phyloP scores from a whole-genome alignment of 768 basidiomycete genomes.

The Rhodotorula babjevae region DNA sequence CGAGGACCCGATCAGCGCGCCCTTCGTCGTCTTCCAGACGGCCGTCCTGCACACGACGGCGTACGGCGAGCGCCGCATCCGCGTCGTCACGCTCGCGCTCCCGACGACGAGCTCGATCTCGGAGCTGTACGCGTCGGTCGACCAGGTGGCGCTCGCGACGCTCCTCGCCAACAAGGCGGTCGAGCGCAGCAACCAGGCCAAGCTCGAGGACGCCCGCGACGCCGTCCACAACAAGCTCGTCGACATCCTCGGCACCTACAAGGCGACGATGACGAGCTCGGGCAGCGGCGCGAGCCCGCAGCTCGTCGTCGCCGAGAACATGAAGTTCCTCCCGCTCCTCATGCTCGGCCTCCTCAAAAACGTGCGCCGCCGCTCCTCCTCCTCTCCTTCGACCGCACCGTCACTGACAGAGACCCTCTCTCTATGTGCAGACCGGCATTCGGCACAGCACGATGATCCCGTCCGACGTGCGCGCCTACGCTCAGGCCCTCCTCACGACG shows the following conservation, averaged over 20 bases:
- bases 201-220: slow-evolving; percentile 83
- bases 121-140: slow-evolving; percentile 83
- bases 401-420: not conserved
- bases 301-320: slow-evolving; percentile 82
- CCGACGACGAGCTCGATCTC: slow-evolving; percentile 83
- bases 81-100: slow-evolving; percentile 79
- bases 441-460: slow-evolving; percentile 96
- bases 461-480: slow-evolving; percentile 90
- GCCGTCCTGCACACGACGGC: slow-evolving; percentile 91
- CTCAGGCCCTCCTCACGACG: slow-evolving; percentile 83
- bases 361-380: slow-evolving; percentile 51
- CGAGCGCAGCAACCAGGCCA: slow-evolving; percentile 75
- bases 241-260: slow-evolving; percentile 80
- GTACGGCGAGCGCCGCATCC: slow-evolving; percentile 83
- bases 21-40: slow-evolving; percentile 90
- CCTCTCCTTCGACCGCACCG: too few species aligned
- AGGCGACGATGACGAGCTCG: slow-evolving; percentile 90
- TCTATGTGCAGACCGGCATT: slow-evolving; percentile 65
- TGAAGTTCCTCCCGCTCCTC: slow-evolving; percentile 89
- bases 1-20: slow-evolving; percentile 83
- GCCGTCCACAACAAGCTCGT: slow-evolving; percentile 75
- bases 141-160: slow-evolving; percentile 79
- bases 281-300: slow-evolving; percentile 92
- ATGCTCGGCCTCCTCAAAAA: slow-evolving; percentile 89
- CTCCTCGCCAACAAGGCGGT: slow-evolving; percentile 88